Evolutionary conservation across 2,329 filamentous ascomycete genomes (phyloP).

Genomic region (Cercospora janseana): DNA sequence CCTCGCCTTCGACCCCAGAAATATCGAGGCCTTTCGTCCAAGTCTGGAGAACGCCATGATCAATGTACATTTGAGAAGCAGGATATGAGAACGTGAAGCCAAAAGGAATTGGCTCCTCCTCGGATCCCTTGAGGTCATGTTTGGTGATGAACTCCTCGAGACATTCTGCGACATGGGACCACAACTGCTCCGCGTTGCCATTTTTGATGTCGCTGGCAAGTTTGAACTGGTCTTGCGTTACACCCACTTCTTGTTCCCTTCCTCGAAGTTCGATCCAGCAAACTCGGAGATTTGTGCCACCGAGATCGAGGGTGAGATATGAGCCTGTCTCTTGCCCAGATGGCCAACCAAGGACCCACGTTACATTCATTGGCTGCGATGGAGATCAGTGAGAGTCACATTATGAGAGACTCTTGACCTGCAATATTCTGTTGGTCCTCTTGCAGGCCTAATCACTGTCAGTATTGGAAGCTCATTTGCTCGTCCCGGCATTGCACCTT

Average conservation of each 20-base stretch:
- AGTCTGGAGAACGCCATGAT: constrained; percentile 86
- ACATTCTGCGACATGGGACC: constrained; percentile 93
- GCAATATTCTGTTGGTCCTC: constrained; percentile 6
- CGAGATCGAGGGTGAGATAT: constrained; percentile 90
- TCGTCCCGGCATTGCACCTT: not conserved
- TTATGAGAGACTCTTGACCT: not conserved
- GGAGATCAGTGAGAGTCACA: not conserved
- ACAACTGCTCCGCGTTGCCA: constrained; percentile 79
- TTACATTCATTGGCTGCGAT: constrained; percentile 94
- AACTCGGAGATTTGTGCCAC: constrained; percentile 90
- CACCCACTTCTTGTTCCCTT: constrained; percentile 88
- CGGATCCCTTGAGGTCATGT: constrained; percentile 65
- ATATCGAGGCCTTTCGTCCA: constrained; percentile 99
- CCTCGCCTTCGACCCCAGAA: constrained; percentile 81
- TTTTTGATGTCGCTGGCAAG: constrained; percentile 94
- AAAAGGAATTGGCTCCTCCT: constrained; percentile 68
- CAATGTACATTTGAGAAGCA: constrained; percentile 87
- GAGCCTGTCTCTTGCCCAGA: constrained; percentile 84
- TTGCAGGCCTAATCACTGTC: not conserved
- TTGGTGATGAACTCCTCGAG: constrained; percentile 87
- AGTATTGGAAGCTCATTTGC: not conserved
- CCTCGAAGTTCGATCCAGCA: constrained; percentile 90
- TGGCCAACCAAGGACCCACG: constrained; percentile 91
- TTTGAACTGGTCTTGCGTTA: constrained; percentile 93
- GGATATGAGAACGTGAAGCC: constrained; percentile 98